These are phyloP conservation scores for Mucor piriformis DNA, from an alignment of 371 early-diverging fungal species.

Conservation along the genomic window DNA sequence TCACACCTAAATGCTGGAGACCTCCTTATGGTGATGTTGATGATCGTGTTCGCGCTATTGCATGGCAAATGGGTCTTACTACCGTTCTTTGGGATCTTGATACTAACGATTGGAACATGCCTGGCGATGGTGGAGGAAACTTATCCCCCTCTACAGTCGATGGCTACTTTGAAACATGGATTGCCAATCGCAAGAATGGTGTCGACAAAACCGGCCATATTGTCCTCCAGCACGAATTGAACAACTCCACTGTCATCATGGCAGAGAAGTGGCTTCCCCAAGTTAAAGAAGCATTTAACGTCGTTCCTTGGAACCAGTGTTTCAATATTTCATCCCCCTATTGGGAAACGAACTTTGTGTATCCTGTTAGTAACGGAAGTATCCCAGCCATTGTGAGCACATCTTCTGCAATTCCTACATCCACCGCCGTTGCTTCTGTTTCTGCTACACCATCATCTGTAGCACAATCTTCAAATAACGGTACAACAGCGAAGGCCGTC, in stretches of 20 bases:
- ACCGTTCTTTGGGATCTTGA: constrained; percentile 46
- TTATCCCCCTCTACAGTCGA: constrained; percentile 38
- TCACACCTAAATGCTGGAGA: constrained; percentile 60
- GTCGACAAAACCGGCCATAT: constrained; percentile 45
- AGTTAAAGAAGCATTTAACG: constrained; percentile 42
- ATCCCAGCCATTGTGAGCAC: neutral
- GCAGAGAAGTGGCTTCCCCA: constrained; percentile 51
- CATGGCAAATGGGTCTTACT: constrained; percentile 56
- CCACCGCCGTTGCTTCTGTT: neutral
- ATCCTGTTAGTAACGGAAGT: constrained; percentile 23
- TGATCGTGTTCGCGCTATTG: constrained; percentile 56
- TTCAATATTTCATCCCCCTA: constrained; percentile 54
- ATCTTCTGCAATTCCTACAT: neutral
- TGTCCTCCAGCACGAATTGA: constrained; percentile 54
- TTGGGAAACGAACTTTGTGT: constrained; percentile 44
- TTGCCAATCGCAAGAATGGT: constrained; percentile 36
- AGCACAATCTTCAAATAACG: no score
- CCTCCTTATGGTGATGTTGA: constrained; percentile 62
- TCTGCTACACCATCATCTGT: neutral
- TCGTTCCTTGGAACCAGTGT: constrained; percentile 55
- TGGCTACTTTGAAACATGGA: constrained; percentile 48
- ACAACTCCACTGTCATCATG: constrained; percentile 46
- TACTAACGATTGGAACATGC: constrained; percentile 44
- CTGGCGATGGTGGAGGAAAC: constrained; percentile 42
- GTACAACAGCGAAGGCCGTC: neutral